These are phyloP conservation scores for Galerina sulciceps DNA, from an alignment of 768 basidiomycete species.

Conservation along the genomic window DNA sequence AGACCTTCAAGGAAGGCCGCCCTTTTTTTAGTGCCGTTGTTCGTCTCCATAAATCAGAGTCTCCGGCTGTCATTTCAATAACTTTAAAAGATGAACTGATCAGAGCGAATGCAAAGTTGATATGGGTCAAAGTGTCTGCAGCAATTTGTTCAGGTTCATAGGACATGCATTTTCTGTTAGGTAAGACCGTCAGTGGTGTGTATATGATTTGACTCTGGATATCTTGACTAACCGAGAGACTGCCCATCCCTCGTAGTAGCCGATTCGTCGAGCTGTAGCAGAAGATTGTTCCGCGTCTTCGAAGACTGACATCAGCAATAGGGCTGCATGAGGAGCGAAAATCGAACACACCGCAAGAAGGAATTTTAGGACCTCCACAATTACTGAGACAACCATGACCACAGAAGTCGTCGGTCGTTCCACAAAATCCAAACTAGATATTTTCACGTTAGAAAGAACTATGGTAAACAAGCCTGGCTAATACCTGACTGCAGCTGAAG, in stretches of 20 bases:
- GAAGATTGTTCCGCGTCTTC: slow-evolving; percentile 21
- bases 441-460: neutral
- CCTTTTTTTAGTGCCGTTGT: slow-evolving; percentile 27
- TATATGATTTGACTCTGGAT: neutral
- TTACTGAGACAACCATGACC: neutral
- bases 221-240: neutral
- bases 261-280: slow-evolving; percentile 25
- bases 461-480: neutral
- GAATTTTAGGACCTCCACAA: slow-evolving; percentile 10
- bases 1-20: slow-evolving; percentile 24
- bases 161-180: slow-evolving; percentile 10
- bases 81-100: slow-evolving; percentile 22
- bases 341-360: slow-evolving; percentile 13
- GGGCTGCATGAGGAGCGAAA: no score
- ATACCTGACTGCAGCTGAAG: slow-evolving; percentile 9
- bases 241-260: slow-evolving; percentile 26
- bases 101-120: slow-evolving; percentile 31
- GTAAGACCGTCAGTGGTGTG: neutral
- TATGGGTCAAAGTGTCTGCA: slow-evolving; percentile 26
- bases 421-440: slow-evolving; percentile 8
- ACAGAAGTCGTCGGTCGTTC: slow-evolving; percentile 6
- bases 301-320: neutral
- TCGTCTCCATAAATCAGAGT: slow-evolving; percentile 22
- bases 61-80: slow-evolving; percentile 25
- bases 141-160: slow-evolving; percentile 26